phyloP scores from a whole-genome alignment of 306 rosid genomes.

The Prunus armeniaca region DNA sequence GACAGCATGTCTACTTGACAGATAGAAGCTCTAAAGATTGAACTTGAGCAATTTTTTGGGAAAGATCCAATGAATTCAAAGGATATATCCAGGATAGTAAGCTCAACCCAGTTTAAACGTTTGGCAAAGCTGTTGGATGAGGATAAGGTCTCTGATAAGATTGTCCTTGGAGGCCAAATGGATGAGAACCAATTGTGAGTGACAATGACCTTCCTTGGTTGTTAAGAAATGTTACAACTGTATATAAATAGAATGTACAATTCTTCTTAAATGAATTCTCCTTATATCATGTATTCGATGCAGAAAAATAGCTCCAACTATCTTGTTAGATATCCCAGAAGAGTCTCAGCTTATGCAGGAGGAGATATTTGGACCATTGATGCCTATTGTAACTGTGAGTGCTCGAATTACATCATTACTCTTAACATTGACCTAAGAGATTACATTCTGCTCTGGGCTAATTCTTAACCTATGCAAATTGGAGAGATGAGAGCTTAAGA shows the following conservation, averaged over 20 bases:
- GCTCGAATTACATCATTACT: not conserved
- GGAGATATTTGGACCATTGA: constrained; percentile 77
- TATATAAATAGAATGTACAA: not conserved
- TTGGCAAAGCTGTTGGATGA: constrained; percentile 60
- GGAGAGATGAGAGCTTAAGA: no score
- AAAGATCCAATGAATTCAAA: constrained; percentile 49
- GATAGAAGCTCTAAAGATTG: constrained; percentile 53
- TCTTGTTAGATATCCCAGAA: constrained; percentile 65
- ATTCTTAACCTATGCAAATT: not conserved
- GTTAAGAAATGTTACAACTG: not conserved
- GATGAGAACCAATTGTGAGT: constrained; percentile 64
- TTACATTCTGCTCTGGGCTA: not conserved
- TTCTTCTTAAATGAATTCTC: not conserved
- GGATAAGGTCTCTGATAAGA: constrained; percentile 57
- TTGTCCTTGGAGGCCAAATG: constrained; percentile 75
- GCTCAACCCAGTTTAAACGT: constrained; percentile 55
- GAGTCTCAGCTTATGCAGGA: constrained; percentile 71
- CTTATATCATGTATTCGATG: constrained; percentile 9
- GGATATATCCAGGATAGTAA: constrained; percentile 73
- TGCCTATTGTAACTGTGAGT: constrained; percentile 76
- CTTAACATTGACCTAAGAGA: no score
- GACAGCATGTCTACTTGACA: constrained; percentile 19
- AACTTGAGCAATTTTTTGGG: constrained; percentile 57
- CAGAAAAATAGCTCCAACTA: constrained; percentile 81
- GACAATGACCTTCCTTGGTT: not conserved